Evolutionary conservation across 2,329 filamentous ascomycete species (phyloP).

Genomic region (Hypoxylon sp.): DNA sequence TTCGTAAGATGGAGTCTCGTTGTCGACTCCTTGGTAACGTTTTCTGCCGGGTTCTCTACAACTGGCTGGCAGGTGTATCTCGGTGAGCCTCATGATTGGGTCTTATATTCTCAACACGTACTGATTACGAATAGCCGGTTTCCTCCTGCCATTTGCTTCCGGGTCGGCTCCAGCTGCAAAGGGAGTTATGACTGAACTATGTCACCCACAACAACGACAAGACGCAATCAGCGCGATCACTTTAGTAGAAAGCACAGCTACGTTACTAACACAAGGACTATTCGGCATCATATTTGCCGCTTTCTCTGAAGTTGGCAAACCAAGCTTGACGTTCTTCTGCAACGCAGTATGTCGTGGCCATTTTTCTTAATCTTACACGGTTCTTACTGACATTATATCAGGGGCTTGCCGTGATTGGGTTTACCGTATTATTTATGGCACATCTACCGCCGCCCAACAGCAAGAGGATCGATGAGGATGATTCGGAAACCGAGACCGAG

Average conservation of each 20-base stretch:
- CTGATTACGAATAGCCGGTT: conserved; percentile 62
- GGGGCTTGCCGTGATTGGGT: conserved; percentile 69
- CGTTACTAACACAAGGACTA: conserved; percentile 73
- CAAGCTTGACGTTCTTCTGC: conserved; percentile 75
- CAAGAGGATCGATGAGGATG: conserved; percentile 38
- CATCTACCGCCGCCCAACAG: conserved; percentile 35
- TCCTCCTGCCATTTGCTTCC: conserved; percentile 76
- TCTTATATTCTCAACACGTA: neutral
- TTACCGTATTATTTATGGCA: conserved; percentile 57
- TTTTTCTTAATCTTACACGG: neutral
- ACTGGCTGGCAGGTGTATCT: conserved; percentile 78
- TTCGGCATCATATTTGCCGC: conserved; percentile 78
- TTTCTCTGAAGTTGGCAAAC: conserved; percentile 71
- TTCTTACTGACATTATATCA: conserved; percentile 48
- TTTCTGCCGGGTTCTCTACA: conserved; percentile 72
- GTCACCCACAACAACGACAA: conserved; percentile 70
- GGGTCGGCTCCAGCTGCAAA: conserved; percentile 79
- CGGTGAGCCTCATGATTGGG: conserved; percentile 53
- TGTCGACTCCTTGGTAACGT: conserved; percentile 75
- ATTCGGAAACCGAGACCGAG: conserved; percentile 40
- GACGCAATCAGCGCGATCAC: conserved; percentile 79
- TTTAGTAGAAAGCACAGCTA: conserved; percentile 77
- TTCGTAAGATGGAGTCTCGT: conserved; percentile 77
- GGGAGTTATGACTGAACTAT: conserved; percentile 81
- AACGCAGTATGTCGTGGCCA: conserved; percentile 68